Percentiles rank a stretch among this genome's conserved stretches.
phyloP scores from a whole-genome alignment of 1,284 basidiomycete species.

The Rhizoctonia solani region DNA sequence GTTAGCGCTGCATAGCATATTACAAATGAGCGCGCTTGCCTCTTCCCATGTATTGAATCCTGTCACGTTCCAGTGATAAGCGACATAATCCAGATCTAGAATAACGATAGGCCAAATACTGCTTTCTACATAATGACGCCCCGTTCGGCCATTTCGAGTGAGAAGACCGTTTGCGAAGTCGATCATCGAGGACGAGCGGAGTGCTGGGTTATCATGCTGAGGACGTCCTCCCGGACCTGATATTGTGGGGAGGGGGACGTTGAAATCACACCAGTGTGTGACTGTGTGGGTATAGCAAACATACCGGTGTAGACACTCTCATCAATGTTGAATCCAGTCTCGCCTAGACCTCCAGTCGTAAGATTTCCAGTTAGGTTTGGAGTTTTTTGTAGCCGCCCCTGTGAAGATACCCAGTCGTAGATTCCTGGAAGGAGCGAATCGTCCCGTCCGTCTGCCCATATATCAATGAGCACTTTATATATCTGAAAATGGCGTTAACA shows the following conservation, averaged over 20 bases:
- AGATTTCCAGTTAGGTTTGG: conserved; percentile 37
- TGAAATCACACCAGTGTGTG: background rate
- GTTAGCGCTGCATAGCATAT: background rate
- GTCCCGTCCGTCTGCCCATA: conserved; percentile 31
- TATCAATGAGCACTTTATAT: conserved; percentile 32
- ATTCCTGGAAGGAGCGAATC: conserved; percentile 21
- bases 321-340: conserved; percentile 45
- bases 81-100: conserved; percentile 34
- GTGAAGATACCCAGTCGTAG: conserved; percentile 30
- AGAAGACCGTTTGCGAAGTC: conserved; percentile 34
- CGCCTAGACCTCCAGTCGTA: conserved; percentile 40
- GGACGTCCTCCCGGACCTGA: conserved; percentile 40
- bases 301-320: conserved; percentile 40
- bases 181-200: conserved; percentile 37
- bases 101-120: conserved; percentile 31
- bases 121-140: conserved; percentile 17
- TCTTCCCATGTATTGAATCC: conserved; percentile 41
- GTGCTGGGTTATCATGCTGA: conserved; percentile 43
- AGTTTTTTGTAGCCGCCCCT: conserved; percentile 29
- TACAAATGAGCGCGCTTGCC: background rate
- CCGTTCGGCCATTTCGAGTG: conserved; percentile 17
- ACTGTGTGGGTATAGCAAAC: conserved; percentile 15
- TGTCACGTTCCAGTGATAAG: conserved; percentile 35
- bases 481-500: conserved; percentile 2
- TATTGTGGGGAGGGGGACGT: background rate